phyloP scores from a whole-genome alignment of 805 yeast species.

The Grigorovia transvaalensis region DNA sequence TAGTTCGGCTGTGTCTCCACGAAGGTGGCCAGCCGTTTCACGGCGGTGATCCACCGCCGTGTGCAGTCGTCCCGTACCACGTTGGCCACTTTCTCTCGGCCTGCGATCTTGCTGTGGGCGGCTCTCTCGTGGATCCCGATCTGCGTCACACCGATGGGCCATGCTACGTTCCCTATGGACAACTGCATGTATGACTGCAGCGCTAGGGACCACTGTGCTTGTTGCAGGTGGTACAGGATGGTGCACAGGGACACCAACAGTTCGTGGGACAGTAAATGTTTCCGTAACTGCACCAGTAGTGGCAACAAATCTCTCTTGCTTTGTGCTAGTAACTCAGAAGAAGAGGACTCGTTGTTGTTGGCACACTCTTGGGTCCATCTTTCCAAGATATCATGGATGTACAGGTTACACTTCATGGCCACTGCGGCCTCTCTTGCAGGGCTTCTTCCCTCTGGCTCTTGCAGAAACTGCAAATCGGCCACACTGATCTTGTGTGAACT shows the following conservation, averaged over 20 bases:
- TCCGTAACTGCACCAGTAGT: conserved; percentile 43
- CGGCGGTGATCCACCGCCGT: conserved; percentile 62
- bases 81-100: conserved; percentile 37
- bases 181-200: conserved; percentile 61
- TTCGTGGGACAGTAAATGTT: conserved; percentile 21
- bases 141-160: conserved; percentile 81
- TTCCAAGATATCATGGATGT: conserved; percentile 26
- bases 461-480: not conserved
- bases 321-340: conserved; percentile 28
- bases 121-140: conserved; percentile 74
- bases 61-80: conserved; percentile 72
- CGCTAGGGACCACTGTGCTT: conserved; percentile 16
- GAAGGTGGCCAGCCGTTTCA: conserved; percentile 64
- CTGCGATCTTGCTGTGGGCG: conserved; percentile 45
- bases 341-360: conserved; percentile 2
- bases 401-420: conserved; percentile 35
- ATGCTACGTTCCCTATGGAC: conserved; percentile 79
- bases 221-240: conserved; percentile 50
- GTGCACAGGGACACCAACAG: conserved; percentile 41
- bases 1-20: conserved; percentile 1
- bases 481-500: not conserved
- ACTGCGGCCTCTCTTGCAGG: not conserved
- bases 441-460: not conserved
- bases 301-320: conserved; percentile 44
- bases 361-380: conserved; percentile 26